phyloP scores from a whole-genome alignment of 1,284 basidiomycete genomes.

The Cystobasidium sp. region DNA sequence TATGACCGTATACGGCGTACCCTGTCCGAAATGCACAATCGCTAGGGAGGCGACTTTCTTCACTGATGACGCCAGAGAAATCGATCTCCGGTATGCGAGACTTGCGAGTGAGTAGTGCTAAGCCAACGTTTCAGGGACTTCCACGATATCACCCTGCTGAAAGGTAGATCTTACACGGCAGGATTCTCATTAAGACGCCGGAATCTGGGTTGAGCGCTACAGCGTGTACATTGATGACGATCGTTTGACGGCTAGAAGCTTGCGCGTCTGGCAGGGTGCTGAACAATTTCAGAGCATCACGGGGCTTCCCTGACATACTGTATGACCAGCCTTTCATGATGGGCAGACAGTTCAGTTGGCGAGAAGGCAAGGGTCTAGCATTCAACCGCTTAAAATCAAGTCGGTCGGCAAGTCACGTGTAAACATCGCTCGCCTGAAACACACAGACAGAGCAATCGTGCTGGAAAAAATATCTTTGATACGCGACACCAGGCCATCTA shows the following conservation, averaged over 20 bases:
- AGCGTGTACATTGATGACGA: constrained; percentile 18
- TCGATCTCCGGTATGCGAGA: constrained; percentile 31
- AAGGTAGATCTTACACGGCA: background rate
- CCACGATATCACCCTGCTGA: background rate
- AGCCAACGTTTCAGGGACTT: background rate
- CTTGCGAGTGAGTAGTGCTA: background rate
- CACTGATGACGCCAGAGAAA: constrained; percentile 1
- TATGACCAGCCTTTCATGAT: constrained; percentile 14
- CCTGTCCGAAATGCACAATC: background rate
- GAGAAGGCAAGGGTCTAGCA: background rate
- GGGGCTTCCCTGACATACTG: background rate
- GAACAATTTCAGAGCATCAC: constrained; percentile 5
- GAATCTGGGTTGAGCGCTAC: constrained; percentile 20
- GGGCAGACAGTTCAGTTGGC: background rate
- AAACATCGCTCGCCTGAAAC: too few relatives aligned
- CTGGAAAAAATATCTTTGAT: too few relatives aligned
- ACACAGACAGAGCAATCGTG: too few relatives aligned
- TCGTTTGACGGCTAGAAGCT: background rate
- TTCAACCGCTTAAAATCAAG: too few relatives aligned
- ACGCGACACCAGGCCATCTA: too few relatives aligned
- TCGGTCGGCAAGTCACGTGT: too few relatives aligned
- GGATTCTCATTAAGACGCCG: constrained; percentile 19
- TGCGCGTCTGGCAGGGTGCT: background rate
- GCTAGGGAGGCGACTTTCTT: background rate
- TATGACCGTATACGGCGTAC: constrained; percentile 8